phyloP scores from a whole-genome alignment of 2,329 filamentous ascomycete genomes.

The Pezicula rhizophila region DNA sequence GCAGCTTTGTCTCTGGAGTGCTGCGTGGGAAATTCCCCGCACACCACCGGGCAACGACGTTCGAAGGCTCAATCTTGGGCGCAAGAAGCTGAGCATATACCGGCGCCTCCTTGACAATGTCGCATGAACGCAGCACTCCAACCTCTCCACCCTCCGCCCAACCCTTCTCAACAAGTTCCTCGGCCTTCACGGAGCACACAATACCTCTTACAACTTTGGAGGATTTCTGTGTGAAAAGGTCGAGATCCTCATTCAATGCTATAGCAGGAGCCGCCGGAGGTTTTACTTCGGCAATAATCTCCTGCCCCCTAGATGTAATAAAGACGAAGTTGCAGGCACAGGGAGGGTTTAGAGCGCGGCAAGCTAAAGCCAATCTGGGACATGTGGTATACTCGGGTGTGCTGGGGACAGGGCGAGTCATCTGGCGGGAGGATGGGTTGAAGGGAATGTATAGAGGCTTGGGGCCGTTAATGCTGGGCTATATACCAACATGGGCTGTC shows the following conservation, averaged over 20 bases:
- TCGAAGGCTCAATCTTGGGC: constrained; percentile 30
- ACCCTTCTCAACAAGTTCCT: constrained; percentile 10
- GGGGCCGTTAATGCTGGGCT: constrained; percentile 90
- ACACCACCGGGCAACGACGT: constrained; percentile 44
- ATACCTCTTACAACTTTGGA: constrained; percentile 39
- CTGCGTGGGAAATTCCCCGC: constrained; percentile 54
- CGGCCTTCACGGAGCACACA: constrained; percentile 13
- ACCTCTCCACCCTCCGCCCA: constrained; percentile 21
- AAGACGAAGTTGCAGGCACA: constrained; percentile 98
- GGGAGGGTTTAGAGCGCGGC: constrained; percentile 62
- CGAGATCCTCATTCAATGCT: constrained; percentile 68
- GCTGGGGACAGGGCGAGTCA: constrained; percentile 76
- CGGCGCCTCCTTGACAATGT: constrained; percentile 36
- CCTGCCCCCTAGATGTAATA: constrained; percentile 96
- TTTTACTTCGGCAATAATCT: constrained; percentile 88
- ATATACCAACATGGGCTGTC: constrained; percentile 95
- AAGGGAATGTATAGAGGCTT: constrained; percentile 88
- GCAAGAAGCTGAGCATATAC: constrained; percentile 31
- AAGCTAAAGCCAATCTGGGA: constrained; percentile 27
- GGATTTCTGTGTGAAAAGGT: constrained; percentile 49
- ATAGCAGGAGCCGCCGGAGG: constrained; percentile 84
- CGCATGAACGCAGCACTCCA: constrained; percentile 35
- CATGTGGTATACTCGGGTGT: constrained; percentile 73
- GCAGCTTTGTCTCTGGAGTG: constrained; percentile 46
- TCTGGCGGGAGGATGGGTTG: constrained; percentile 83